Base-by-base conservation (phyloP, 2,329 filamentous ascomycete genomes). In the Exserohilum rostratum region DNA sequence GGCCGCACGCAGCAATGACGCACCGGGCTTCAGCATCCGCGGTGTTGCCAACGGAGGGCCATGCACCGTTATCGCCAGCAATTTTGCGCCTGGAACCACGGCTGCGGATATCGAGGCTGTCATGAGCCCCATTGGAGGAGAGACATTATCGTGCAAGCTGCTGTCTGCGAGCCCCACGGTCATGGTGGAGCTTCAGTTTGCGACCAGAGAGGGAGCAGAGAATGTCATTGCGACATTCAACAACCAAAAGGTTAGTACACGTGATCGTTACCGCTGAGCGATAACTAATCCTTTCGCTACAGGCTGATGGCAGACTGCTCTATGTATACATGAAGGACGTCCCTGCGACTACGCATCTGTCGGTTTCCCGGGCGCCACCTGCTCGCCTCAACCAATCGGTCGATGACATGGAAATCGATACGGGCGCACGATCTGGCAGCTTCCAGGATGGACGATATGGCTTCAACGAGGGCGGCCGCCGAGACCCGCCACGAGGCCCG, bases 71-170 rank as follows among this genome's bases (percentile, higher is more conserved):
- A 83, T 91, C 71, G 90, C 88, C 2, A 88, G 90, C 74, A 95
- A 95, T 79, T 91, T 95, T 71, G 90, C 90, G 11, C 85, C 85
- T 2, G 90, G 90, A 33, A 95, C 90, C 0, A 92, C 90, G 6
- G 88, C 88, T 1, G 89, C 88, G 27, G 90, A 95, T 68, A 91
- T 95, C 55, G 89, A 92, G 78, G 90, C 87, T 65, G 90, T 90
- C 52, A 87, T 95, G 85, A 84, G 82, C n/a, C 86, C 86, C 0
- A 78, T 90, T n/a, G 89, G 88, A 34, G 83, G 83, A 29, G 80
- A 87, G 57, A 63, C 91, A 66, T 69, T 83, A 20, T 85, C 83
- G 66, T 93, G 90, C 77, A 83, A 81, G 31, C 77, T 95, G 34
- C 76, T 91, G 52, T 86, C 88, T 69, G 82, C 86, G 3, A 78